phyloP scores from a whole-genome alignment of 2,329 filamentous ascomycete genomes.

The Mariannaea sp. region DNA sequence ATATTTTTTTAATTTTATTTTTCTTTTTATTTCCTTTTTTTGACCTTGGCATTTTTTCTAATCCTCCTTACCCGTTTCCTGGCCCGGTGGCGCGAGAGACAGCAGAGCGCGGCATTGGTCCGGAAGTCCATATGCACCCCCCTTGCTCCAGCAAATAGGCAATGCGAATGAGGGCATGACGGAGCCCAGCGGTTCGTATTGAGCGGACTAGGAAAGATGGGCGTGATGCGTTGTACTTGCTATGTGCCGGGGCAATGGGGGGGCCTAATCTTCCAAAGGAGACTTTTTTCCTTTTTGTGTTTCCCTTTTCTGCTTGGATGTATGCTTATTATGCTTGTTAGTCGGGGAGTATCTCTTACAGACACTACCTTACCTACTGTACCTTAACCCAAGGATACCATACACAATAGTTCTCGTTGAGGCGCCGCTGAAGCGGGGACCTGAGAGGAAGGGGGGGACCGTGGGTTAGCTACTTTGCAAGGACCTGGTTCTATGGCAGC shows the following conservation, averaged over 20 bases:
- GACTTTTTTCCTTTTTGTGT: background rate
- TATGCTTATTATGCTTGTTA: too few relatives aligned
- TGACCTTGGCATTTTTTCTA: background rate
- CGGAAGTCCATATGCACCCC: constrained; percentile 2
- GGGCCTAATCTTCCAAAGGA: background rate
- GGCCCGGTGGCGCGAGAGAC: constrained; percentile 18
- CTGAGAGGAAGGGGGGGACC: background rate
- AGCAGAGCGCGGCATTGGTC: constrained; percentile 17
- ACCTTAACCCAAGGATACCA: too few relatives aligned
- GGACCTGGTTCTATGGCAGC: constrained; percentile 11
- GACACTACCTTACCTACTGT: too few relatives aligned
- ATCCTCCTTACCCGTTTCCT: background rate
- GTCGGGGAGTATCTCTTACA: too few relatives aligned
- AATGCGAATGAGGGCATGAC: background rate
- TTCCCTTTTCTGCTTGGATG: background rate
- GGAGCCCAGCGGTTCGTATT: constrained; percentile 27
- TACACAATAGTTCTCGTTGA: constrained; percentile 25
- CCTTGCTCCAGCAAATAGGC: background rate
- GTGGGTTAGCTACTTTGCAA: constrained; percentile 12
- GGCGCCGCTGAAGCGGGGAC: constrained; percentile 24
- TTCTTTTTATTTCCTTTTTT: background rate
- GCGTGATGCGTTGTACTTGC: constrained; percentile 33
- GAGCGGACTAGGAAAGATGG: constrained; percentile 14
- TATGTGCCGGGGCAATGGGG: constrained; percentile 19
- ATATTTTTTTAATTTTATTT: background rate